Evolutionary conservation across 2,329 filamentous ascomycete species (phyloP), one percentile per base, ranked within the genome.

Genomic region (Coleophoma cylindrospora): DNA sequence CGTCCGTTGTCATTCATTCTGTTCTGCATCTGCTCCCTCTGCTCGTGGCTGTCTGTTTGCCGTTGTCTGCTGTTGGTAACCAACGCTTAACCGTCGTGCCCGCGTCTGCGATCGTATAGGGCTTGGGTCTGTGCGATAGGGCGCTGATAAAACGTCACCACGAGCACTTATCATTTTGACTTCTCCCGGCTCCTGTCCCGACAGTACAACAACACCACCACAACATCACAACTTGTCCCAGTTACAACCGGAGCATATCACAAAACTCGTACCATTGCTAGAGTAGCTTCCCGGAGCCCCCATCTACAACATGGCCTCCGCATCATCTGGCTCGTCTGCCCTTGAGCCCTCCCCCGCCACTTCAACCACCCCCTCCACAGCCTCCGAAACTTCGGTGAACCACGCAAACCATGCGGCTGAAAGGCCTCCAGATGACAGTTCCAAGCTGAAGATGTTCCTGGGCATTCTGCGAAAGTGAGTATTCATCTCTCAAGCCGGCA

Each of bases 401-500:
- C 46, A 45, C 9, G 40, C 52, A 21, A 47, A 21, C 27, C 51
- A 62, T 4, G 61, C 60, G 34, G 47, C 67, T 33, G 80, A 84
- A 64, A 82, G 83, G 68, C 68, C 73, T 14, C 76, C 78, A 57
- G 91, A 89, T 72, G 91, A 97, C 52, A 84, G 82, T 58, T 92
- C 88, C 58, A 96, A 96, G 76, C 75, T 97, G 64, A 87, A 84
- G 71, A 95, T 89, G 1, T 95, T 97, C 64, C 70, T 96, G 54
- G 82, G 84, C 48, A 95, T 96, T 59, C 72, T 97, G 64, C 86
- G 86, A 71, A 95, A 88, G 90, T 95, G 78, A 73, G 83, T 69
- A 34, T 14, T 22, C 14, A 19, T 21, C 19, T 17, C 34, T 38
- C 12, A 14, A 22, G 15, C 14, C 5, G 33, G 34, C 19, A 32